Percentiles rank a stretch among this genome's conserved stretches.
Conservation (phyloP, 1,139 yeast genomes). For the Komagataea norvegica region DNA sequence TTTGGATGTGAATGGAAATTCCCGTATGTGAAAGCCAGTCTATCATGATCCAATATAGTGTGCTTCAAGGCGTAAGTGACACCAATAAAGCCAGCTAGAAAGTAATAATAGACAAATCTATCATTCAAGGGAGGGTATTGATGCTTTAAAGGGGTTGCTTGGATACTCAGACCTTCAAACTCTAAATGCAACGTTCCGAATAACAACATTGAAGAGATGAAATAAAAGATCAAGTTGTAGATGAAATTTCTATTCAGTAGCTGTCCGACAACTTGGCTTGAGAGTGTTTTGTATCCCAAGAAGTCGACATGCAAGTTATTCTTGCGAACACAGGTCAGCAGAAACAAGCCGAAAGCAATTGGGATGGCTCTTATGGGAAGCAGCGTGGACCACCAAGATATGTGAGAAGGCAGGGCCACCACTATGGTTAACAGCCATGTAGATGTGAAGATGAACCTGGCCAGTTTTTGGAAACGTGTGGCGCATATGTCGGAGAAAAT, state of each 20-base stretch:
- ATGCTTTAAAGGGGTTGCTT: slow-evolving; percentile 38
- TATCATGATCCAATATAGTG: slow-evolving; percentile 54
- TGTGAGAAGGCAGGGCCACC: slow-evolving; percentile 27
- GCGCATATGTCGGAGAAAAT: slow-evolving; percentile 37
- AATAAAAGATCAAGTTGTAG: slow-evolving; percentile 35
- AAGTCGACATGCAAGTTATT: slow-evolving; percentile 48
- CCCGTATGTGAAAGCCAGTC: slow-evolving; percentile 43
- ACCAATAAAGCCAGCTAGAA: slow-evolving; percentile 38
- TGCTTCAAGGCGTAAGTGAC: slow-evolving; percentile 50
- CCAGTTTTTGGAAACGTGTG: slow-evolving; percentile 35
- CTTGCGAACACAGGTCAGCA: slow-evolving; percentile 47
- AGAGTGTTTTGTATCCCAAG: slow-evolving; percentile 45
- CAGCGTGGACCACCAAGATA: slow-evolving; percentile 23
- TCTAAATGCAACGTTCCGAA: slow-evolving; percentile 33
- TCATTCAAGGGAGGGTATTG: slow-evolving; percentile 59
- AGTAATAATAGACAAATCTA: slow-evolving; percentile 51
- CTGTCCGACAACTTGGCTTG: slow-evolving; percentile 44
- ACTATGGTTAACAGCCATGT: slow-evolving; percentile 30
- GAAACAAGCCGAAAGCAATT: slow-evolving; percentile 30
- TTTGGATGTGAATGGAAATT: slow-evolving; percentile 36
- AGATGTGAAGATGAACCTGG: slow-evolving; percentile 33
- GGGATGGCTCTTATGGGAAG: slow-evolving; percentile 23
- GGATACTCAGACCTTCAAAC: slow-evolving; percentile 23
- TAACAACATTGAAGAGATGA: slow-evolving; percentile 36
- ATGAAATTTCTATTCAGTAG: slow-evolving; percentile 40